Evolutionary conservation across 345 rosid genomes (phyloP), one percentile per base, ranked within the genome.

Genomic region (Streptanthus diversifolius): DNA sequence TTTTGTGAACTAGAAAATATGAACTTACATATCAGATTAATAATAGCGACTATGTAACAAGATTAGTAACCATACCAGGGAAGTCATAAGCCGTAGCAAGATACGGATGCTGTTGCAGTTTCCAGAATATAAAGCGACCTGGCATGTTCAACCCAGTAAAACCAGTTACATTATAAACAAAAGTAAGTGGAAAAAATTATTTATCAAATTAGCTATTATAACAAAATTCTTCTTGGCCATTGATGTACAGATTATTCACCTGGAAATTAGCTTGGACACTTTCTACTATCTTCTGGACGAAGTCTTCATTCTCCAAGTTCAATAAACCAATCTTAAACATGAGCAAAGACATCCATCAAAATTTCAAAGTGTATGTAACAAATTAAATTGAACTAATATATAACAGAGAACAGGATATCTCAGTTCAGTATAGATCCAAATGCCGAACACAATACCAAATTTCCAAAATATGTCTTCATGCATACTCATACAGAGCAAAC

Each of bases 251-350:
- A 56, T 64, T 8, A 33, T 75, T 80, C 74, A 90, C 97, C 92
- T 95, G 99, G 71, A 95, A 87, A 73, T 80, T 68, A 64, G 73
- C 63, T 65, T 88, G 95, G 65, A 81, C 77, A 36, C 29, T 82
- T 69, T 85, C 91, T 69, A 90, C 83, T 30, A 90, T 8, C 62
- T 75, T 81, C 72, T 45, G 56, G 25, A 84, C 97, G 22, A 86
- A 90, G n/a, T 90, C 97, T 81, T 95, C 99, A 52, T 95, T 85
- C 71, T 92, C 99, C 90, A 90, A 80, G 85, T 95, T 92, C 84
- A 95, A 52, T 75, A 95, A 79, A 45, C 96, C 98, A 81, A 90
- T 81, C 98, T 95, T 69, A 43, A 48, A 66, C 58, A 67, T 70
- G 32, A 15, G 56, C 47, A 71, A 64, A 63, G 55, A 65, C 36